phyloP scores from a whole-genome alignment of 768 basidiomycete genomes.

The Kwoniella pini region DNA sequence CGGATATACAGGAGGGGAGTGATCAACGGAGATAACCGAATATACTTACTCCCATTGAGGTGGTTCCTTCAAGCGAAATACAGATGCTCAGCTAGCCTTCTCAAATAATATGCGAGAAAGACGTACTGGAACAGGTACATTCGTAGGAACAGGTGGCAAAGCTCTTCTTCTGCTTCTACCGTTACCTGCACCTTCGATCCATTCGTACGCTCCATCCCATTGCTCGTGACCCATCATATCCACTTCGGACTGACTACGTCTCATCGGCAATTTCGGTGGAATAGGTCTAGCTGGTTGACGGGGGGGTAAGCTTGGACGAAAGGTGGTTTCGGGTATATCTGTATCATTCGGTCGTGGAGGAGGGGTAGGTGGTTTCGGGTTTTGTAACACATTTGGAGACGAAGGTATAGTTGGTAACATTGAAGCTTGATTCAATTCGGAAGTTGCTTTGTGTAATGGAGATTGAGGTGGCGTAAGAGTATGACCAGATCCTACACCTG shows the following conservation, averaged over 20 bases:
- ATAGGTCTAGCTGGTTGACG: conserved; percentile 2
- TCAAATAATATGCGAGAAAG: background rate
- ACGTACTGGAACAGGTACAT: conserved; percentile 30
- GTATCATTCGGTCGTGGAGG: conserved; percentile 20
- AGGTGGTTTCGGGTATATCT: conserved; percentile 26
- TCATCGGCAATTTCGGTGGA: conserved; percentile 8
- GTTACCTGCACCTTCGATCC: conserved; percentile 7
- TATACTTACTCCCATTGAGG: conserved; percentile 48
- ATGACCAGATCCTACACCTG: conserved; percentile 46
- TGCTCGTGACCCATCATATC: conserved; percentile 14
- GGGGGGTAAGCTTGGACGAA: conserved; percentile 8
- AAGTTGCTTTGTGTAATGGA: conserved; percentile 31
- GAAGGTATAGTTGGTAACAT: conserved; percentile 20
- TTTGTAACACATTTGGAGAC: conserved; percentile 1
- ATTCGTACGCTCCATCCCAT: conserved; percentile 12
- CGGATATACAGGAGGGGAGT: background rate
- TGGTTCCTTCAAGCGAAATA: conserved; percentile 28
- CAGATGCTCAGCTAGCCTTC: background rate
- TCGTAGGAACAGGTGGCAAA: conserved; percentile 28
- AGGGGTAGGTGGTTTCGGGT: conserved; percentile 17
- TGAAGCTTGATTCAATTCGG: conserved; percentile 16
- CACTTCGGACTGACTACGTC: conserved; percentile 10
- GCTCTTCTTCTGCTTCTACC: conserved; percentile 28
- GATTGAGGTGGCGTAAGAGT: conserved; percentile 39
- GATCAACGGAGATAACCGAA: conserved; percentile 1